phyloP scores from a whole-genome alignment of 169 alveolate species.

The Plasmodium vinckei region DNA sequence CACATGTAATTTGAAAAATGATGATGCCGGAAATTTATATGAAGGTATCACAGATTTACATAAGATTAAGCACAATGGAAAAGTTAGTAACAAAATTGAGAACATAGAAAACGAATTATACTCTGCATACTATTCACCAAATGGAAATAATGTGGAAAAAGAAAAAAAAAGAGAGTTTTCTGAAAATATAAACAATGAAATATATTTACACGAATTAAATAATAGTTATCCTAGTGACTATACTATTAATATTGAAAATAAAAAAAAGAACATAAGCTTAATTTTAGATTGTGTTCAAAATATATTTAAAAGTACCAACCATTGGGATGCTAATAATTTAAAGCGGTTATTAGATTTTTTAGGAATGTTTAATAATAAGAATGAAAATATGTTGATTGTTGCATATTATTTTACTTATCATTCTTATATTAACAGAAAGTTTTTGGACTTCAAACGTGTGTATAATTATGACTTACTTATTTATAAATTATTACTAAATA shows the following conservation, averaged over 20 bases:
- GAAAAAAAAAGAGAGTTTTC: background rate
- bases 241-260: background rate
- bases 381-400: conserved; percentile 16
- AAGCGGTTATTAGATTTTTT: conserved; percentile 21
- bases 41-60: no score
- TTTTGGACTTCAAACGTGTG: conserved; percentile 20
- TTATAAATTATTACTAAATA: conserved; percentile 18
- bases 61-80: no score
- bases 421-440: conserved; percentile 16
- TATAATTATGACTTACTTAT: conserved; percentile 34
- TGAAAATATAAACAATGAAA: background rate
- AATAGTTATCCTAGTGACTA: no score
- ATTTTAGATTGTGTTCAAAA: background rate
- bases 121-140: no score
- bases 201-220: background rate
- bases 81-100: no score
- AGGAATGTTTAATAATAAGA: conserved; percentile 8
- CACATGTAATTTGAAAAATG: no score
- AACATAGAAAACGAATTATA: no score
- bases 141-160: background rate
- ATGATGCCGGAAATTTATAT: no score
- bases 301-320: background rate
- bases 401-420: conserved; percentile 21
- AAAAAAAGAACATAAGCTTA: conserved; percentile 14
- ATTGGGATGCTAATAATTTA: background rate